Base-by-base conservation (phyloP, 2,329 filamentous ascomycete species). In the Colletotrichum ledebouriae region DNA sequence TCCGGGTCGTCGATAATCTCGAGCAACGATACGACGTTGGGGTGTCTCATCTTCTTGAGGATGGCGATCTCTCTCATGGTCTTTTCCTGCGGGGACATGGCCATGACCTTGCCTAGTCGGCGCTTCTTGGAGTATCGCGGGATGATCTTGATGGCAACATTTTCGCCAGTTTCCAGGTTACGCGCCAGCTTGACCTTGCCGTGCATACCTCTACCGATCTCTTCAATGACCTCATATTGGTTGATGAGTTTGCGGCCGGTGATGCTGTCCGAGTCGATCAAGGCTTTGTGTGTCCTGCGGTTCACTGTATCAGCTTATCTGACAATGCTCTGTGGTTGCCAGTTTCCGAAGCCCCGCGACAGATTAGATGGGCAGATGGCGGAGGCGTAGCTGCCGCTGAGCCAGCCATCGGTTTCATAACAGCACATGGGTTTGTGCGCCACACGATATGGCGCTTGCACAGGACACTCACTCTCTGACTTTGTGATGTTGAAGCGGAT, bases 1-100 rank as follows among this genome's bases (percentile, higher is more conserved):
- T 94, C 93, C 2, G 95, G 95, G 77, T 99, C 96, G 77, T 99
- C 96, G 74, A 99, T 98, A 75, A 99, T 94, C 81, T 99, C 96
- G 71, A 98, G 87, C 44, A 99, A 85, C 74, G 93, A 94, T 71
- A 99, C 96, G 46, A 99, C 93, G 76, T 99, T 98, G n/a, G 93
- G 91, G 78, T 99, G 96, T 34, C 95, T 91, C 61, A 97, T 97
- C 83, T 99, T 99, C 80, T 99, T 99, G 74, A 99, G 85, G 66
- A 99, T 98, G 76, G 96, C 96, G 71, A 99, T 97, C 82, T 99
- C 96, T 77, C 92, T 92, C 82, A 97, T 98, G 64, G 93, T 94
- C 83, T 94, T 95, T 78, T 93, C 91, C 74, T 90, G 87, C 3
- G 87, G 88, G 1, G 87, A 87, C 75, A 82, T 80, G 70, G 88